These are phyloP conservation scores for Russula ochroleuca DNA, from an alignment of 768 basidiomycete species.

Conservation along the genomic window DNA sequence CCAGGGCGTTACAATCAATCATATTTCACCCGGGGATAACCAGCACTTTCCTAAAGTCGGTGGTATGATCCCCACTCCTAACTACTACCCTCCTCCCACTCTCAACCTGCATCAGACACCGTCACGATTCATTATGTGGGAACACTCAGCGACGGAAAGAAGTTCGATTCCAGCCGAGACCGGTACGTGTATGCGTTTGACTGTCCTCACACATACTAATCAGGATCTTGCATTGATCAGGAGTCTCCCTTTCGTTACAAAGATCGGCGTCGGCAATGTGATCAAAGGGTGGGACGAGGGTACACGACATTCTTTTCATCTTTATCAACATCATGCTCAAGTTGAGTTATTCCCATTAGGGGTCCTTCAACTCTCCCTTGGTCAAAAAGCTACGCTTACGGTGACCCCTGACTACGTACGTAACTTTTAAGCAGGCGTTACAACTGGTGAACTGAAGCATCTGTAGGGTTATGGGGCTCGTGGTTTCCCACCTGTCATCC, in stretches of 20 bases:
- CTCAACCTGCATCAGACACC: conserved; percentile 43
- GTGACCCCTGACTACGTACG: conserved; percentile 76
- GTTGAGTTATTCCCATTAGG: conserved; percentile 42
- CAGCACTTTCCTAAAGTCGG: conserved; percentile 60
- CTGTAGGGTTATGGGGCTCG: conserved; percentile 64
- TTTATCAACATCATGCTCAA: neutral
- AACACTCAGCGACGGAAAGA: conserved; percentile 54
- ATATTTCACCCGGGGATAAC: conserved; percentile 57
- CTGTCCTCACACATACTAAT: conserved; percentile 1
- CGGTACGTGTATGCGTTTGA: conserved; percentile 46
- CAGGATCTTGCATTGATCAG: conserved; percentile 37
- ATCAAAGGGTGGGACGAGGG: conserved; percentile 93
- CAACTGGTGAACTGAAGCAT: conserved; percentile 6
- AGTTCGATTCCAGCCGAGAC: conserved; percentile 74
- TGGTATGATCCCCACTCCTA: conserved; percentile 44
- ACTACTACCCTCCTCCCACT: conserved; percentile 2
- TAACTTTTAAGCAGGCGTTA: conserved; percentile 28
- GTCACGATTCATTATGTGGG: conserved; percentile 81
- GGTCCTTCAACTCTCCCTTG: conserved; percentile 71
- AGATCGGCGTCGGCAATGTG: conserved; percentile 76
- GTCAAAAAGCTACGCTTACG: conserved; percentile 64
- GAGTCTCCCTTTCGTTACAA: conserved; percentile 54
- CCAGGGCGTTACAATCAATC: conserved; percentile 69
- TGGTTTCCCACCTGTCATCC: conserved; percentile 78
- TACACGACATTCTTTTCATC: conserved; percentile 33